Percentiles rank a stretch among this genome's conserved stretches.
These are phyloP conservation scores for Xylariales sp. DNA, from an alignment of 2,329 filamentous ascomycete genomes.

Conservation along the genomic window DNA sequence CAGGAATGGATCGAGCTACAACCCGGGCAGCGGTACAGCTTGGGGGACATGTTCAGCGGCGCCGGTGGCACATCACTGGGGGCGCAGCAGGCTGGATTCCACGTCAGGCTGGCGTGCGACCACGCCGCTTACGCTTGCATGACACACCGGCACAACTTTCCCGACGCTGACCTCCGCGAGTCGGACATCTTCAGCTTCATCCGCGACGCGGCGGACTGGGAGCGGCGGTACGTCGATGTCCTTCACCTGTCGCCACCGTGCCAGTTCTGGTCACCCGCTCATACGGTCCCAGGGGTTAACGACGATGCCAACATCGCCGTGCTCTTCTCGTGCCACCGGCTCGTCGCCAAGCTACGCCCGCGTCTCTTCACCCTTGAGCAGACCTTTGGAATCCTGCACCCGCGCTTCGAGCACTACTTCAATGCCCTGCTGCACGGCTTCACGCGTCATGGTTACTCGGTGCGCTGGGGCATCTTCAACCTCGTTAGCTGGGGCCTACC, in stretches of 20 bases:
- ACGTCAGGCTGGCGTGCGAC: conserved; percentile 61
- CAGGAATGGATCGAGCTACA: conserved; percentile 12
- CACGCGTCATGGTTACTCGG: conserved; percentile 60
- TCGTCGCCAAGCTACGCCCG: conserved; percentile 57
- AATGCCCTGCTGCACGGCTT: conserved; percentile 59
- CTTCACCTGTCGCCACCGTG: conserved; percentile 76
- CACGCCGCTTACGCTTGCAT: conserved; percentile 48
- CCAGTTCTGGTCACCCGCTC: conserved; percentile 68
- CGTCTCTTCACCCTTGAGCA: conserved; percentile 75
- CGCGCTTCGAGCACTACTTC: conserved; percentile 52
- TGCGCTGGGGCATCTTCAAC: conserved; percentile 62
- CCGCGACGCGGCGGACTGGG: conserved; percentile 9
- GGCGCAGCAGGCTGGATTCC: conserved; percentile 46
- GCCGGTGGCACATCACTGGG: conserved; percentile 57
- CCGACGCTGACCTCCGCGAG: conserved; percentile 40
- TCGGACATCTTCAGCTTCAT: conserved; percentile 48
- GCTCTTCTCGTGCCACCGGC: conserved; percentile 45
- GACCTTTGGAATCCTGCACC: conserved; percentile 61
- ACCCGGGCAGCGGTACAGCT: conserved; percentile 42
- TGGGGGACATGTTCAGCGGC: conserved; percentile 60
- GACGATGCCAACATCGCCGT: conserved; percentile 66
- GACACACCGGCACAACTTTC: conserved; percentile 59
- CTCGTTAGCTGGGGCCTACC: conserved; percentile 47
- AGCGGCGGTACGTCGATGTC: conserved; percentile 49
- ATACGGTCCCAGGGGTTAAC: conserved; percentile 54